phyloP scores from a whole-genome alignment of 1,284 basidiomycete species.

The Boletus sp. region DNA sequence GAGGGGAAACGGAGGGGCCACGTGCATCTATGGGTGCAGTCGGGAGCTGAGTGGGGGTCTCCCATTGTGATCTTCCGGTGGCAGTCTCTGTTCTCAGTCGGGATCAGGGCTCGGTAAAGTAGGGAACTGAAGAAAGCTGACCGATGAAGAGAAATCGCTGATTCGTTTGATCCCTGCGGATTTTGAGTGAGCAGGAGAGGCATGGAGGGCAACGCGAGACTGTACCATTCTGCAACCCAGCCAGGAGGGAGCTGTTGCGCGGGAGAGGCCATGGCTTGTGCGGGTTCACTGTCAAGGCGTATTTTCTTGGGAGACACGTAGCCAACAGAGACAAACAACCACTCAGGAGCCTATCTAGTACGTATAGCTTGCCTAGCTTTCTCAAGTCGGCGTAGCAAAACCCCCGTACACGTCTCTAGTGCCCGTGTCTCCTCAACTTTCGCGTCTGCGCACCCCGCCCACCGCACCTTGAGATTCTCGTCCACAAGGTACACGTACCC shows the following conservation, averaged over 20 bases:
- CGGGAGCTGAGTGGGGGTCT: slow-evolving; percentile 43
- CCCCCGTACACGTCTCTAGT: slow-evolving; percentile 70
- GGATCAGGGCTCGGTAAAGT: slow-evolving; percentile 7
- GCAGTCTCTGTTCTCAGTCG: slow-evolving; percentile 42
- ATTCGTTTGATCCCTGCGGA: slow-evolving; percentile 70
- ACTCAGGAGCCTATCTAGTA: slow-evolving; percentile 3
- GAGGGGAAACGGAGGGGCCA: slow-evolving; percentile 38
- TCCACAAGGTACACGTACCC: slow-evolving; percentile 95
- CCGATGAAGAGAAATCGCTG: slow-evolving; percentile 85
- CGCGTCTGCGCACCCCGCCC: slow-evolving; percentile 90
- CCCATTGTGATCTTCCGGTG: slow-evolving; percentile 65
- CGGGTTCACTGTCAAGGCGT: not conserved
- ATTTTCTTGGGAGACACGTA: slow-evolving; percentile 33
- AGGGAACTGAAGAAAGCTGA: slow-evolving; percentile 29
- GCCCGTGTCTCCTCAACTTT: slow-evolving; percentile 69
- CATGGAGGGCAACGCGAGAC: not conserved
- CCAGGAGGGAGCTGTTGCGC: slow-evolving; percentile 77
- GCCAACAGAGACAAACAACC: slow-evolving; percentile 35
- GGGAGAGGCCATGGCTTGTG: slow-evolving; percentile 57
- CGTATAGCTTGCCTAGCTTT: slow-evolving; percentile 20
- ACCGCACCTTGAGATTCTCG: slow-evolving; percentile 79
- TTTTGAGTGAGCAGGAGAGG: not conserved
- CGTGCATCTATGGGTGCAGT: slow-evolving; percentile 38
- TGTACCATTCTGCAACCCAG: slow-evolving; percentile 85
- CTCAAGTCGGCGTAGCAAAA: slow-evolving; percentile 61